phyloP scores from a whole-genome alignment of 495 filamentous ascomycete species.

The Penicillium tannophilum region DNA sequence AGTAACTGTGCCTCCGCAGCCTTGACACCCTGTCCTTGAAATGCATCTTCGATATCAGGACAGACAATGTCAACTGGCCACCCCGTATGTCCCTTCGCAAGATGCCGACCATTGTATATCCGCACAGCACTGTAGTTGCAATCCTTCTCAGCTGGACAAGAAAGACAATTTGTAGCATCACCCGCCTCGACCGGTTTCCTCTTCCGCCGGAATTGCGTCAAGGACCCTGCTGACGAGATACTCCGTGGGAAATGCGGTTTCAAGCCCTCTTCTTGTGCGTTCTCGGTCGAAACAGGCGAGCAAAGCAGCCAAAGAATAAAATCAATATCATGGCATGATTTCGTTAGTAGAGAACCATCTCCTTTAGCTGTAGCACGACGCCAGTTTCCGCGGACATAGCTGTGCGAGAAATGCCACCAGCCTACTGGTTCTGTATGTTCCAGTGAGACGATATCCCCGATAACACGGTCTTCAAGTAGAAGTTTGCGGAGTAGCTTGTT shows the following conservation, averaged over 20 bases:
- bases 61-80: constrained; percentile 91
- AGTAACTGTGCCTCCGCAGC: constrained; percentile 38
- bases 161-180: constrained; percentile 82
- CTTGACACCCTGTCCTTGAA: constrained; percentile 15
- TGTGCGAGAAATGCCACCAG: constrained; percentile 95
- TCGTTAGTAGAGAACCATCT: constrained; percentile 73
- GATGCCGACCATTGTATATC: constrained; percentile 67
- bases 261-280: constrained; percentile 23
- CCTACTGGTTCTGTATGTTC: constrained; percentile 94
- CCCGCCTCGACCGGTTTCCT: constrained; percentile 77
- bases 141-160: constrained; percentile 67
- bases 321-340: constrained; percentile 94
- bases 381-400: constrained; percentile 95
- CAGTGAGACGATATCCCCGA: constrained; percentile 86
- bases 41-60: constrained; percentile 81
- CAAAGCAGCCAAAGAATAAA: constrained; percentile 79
- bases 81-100: constrained; percentile 58
- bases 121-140: constrained; percentile 84
- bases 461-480: constrained; percentile 63
- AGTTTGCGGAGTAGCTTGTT: constrained; percentile 82
- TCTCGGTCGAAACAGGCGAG: constrained; percentile 31
- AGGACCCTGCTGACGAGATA: constrained; percentile 66
- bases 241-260: constrained; percentile 70
- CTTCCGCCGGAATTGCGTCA: constrained; percentile 66
- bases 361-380: constrained; percentile 64